These are phyloP conservation scores for Ricinus communis DNA, from an alignment of 345 rosid genomes.

Conservation along the genomic window DNA sequence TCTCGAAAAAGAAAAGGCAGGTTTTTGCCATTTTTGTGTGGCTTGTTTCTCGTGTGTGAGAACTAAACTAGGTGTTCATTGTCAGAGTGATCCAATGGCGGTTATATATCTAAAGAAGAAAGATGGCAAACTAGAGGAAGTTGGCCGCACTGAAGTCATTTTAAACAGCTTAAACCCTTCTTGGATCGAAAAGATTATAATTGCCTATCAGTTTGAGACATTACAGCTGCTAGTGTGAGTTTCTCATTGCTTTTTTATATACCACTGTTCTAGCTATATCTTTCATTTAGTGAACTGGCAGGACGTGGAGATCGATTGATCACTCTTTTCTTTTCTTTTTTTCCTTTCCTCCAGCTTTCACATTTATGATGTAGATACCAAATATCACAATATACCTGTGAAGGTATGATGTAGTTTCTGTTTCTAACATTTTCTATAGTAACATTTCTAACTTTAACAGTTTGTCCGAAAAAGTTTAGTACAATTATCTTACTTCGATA, in stretches of 20 bases:
- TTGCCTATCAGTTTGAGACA: constrained; percentile 76
- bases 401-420: constrained; percentile 47
- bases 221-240: constrained; percentile 73
- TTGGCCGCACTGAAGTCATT: constrained; percentile 87
- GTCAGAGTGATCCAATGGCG: constrained; percentile 86
- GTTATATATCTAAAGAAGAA: constrained; percentile 55
- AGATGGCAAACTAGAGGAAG: constrained; percentile 70
- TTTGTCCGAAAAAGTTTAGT: neutral
- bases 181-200: constrained; percentile 68
- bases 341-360: constrained; percentile 47
- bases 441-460: neutral
- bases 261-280: neutral
- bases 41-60: neutral
- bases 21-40: neutral
- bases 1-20: neutral
- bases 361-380: constrained; percentile 71
- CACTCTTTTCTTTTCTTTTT: no score
- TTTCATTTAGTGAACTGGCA: neutral
- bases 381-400: constrained; percentile 62
- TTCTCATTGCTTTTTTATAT: neutral
- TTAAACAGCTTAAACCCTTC: constrained; percentile 64
- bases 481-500: constrained; percentile 1
- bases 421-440: constrained; percentile 3
- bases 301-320: no score
- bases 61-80: constrained; percentile 9